Evolutionary conservation across 139 green algal species (phyloP).

Genomic region (Deuterostichococcus epilithicus): DNA sequence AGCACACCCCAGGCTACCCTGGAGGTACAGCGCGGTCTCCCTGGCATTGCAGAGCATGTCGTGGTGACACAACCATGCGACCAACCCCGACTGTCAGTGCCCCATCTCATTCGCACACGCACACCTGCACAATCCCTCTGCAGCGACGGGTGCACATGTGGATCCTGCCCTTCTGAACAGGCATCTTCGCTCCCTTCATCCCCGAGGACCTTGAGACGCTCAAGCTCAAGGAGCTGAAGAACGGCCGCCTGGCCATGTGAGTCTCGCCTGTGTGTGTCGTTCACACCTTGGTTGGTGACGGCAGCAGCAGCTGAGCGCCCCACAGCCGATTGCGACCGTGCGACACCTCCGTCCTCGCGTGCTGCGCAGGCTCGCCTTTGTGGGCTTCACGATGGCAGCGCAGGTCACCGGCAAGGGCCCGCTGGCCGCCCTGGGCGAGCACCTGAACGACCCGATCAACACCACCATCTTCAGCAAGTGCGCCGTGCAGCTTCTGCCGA

Average conservation of each 20-base stretch:
- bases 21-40: no score
- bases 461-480: slow-evolving; percentile 70
- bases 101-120: no score
- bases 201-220: slow-evolving; percentile 72
- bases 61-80: no score
- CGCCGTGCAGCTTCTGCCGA: not conserved
- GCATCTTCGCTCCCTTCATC: slow-evolving; percentile 68
- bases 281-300: not conserved
- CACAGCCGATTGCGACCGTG: not conserved
- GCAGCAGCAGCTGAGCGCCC: no score
- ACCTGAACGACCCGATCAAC: slow-evolving; percentile 67
- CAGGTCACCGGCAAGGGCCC: slow-evolving; percentile 72
- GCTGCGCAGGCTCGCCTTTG: slow-evolving; percentile 67
- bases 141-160: no score
- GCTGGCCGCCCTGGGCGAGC: slow-evolving; percentile 59
- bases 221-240: slow-evolving; percentile 97
- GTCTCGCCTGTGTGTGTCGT: not conserved
- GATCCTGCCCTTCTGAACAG: no score
- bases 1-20: slow-evolving; percentile 41
- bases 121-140: no score
- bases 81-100: no score
- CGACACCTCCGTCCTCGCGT: not conserved
- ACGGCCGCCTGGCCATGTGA: slow-evolving; percentile 76
- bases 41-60: no score
- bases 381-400: slow-evolving; percentile 48